Base-by-base conservation (phyloP, 192 early-diverging fungal genomes). In the Gorgonomyces haynaldii region DNA sequence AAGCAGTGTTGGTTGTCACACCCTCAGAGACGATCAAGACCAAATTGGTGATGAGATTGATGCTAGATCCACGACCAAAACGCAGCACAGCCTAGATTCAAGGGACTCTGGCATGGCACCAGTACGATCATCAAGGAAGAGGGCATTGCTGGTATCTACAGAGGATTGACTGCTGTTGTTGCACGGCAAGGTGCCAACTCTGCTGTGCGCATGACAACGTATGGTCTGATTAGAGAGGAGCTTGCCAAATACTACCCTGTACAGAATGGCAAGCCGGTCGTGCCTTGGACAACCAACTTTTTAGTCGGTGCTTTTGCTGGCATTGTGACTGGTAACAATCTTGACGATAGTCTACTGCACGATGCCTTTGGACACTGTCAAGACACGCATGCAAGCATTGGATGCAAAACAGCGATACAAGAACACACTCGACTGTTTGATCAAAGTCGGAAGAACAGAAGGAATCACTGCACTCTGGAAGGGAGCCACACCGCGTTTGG, bases 341-440 rank as follows among this genome's bases (percentile, higher is more conserved):
- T 91, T 0, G 95, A 91, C 9, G 84, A 98, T 91, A 0, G 91
- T 95, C 0, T 98, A 94, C 54, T 67, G 84, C 0, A 98, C 95
- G 1, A 95, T 96, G 91, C 91, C 91, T 8, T 58, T 98, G 15
- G 94, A 98, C 64, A 89, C 91, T n/a, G 73, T 94, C 47, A 98
- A 98, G 65, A 98, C 95, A 8, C 81, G 84, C 46, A 89, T 95
- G 88, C 95, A 98, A 61, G 77, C 76, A n/a, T 60, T 83, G 7
- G 67, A 84, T 26, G 89, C 84, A 1, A 54, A 53, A 7, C 63
- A 83, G n/a, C n/a, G n/a, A 30, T 91, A 95, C 50, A 62, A 61
- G 22, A 77, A 74, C 46, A 74, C 82, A 16, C 52, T 84, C 12
- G 81, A 90, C 53, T 94, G 90, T 52, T 56, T 74, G 7, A 70